These are phyloP conservation scores for Phycomyces blakesleeanus DNA, from an alignment of 192 early-diverging fungal genomes.

Conservation along the genomic window DNA sequence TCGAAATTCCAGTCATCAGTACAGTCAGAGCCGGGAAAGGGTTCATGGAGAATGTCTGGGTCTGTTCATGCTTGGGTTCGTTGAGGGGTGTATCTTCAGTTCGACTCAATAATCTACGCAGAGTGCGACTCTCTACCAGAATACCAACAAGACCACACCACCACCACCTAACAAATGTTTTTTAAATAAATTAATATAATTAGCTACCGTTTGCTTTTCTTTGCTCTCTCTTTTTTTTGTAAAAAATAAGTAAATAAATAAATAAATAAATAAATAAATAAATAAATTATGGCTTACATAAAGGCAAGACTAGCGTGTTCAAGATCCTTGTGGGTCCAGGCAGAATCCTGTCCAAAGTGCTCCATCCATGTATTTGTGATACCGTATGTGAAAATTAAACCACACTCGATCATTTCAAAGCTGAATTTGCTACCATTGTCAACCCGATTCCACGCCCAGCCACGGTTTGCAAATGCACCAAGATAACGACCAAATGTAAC, in stretches of 20 bases:
- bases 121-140: constrained; percentile 27
- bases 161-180: constrained; percentile 26
- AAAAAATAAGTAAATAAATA: no score
- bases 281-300: constrained; percentile 15
- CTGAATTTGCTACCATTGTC: constrained; percentile 25
- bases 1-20: constrained; percentile 33
- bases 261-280: no score
- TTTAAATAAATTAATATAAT: background rate
- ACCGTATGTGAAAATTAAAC: constrained; percentile 33
- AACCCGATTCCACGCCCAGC: constrained; percentile 36
- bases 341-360: constrained; percentile 30
- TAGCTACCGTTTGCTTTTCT: background rate
- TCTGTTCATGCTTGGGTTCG: constrained; percentile 2
- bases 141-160: constrained; percentile 35
- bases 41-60: constrained; percentile 28
- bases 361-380: constrained; percentile 41
- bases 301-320: constrained; percentile 38
- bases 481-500: constrained; percentile 33
- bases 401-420: constrained; percentile 36
- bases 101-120: constrained; percentile 21
- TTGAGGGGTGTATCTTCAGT: background rate
- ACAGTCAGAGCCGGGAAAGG: constrained; percentile 35
- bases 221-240: background rate
- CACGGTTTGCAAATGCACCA: constrained; percentile 35
- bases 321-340: constrained; percentile 38